Conservation (phyloP, 192 early-diverging fungal genomes). For the Pilobolus umbonatus region DNA sequence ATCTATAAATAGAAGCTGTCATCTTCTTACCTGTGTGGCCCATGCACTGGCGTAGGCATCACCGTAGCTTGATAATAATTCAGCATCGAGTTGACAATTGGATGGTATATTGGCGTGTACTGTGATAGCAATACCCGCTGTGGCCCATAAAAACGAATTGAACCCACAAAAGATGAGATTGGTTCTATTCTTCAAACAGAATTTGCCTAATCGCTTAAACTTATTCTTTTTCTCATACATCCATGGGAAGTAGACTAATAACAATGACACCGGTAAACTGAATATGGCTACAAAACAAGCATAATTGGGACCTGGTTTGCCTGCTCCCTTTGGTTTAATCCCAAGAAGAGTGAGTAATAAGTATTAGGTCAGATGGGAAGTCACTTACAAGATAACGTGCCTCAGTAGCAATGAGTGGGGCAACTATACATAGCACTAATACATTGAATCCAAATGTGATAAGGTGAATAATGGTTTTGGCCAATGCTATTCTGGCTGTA, state of each 20-base stretch:
- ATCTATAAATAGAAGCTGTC: too few species aligned
- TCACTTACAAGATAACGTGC: constrained; percentile 27
- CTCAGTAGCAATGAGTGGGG: constrained; percentile 26
- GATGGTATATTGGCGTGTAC: constrained; percentile 18
- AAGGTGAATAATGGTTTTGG: constrained; percentile 20
- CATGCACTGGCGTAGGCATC: constrained; percentile 18
- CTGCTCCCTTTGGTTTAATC: constrained; percentile 25
- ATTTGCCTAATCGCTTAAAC: constrained; percentile 33
- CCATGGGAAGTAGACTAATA: constrained; percentile 33
- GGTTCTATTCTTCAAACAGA: constrained; percentile 27
- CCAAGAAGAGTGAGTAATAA: background rate
- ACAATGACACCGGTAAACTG: constrained; percentile 16
- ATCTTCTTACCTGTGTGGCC: constrained; percentile 29
- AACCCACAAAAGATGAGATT: constrained; percentile 24
- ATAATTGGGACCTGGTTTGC: constrained; percentile 29
- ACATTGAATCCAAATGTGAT: constrained; percentile 9
- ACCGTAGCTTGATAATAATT: constrained; percentile 9
- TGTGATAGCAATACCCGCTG: constrained; percentile 25
- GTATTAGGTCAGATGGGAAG: background rate
- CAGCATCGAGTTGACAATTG: constrained; percentile 15
- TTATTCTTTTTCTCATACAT: constrained; percentile 30
- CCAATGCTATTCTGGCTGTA: constrained; percentile 9
- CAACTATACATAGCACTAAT: constrained; percentile 22
- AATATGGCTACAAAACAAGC: constrained; percentile 23
- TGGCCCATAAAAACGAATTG: constrained; percentile 22